phyloP scores from a whole-genome alignment of 2,329 filamentous ascomycete species.

The Exophiala aquamarina region DNA sequence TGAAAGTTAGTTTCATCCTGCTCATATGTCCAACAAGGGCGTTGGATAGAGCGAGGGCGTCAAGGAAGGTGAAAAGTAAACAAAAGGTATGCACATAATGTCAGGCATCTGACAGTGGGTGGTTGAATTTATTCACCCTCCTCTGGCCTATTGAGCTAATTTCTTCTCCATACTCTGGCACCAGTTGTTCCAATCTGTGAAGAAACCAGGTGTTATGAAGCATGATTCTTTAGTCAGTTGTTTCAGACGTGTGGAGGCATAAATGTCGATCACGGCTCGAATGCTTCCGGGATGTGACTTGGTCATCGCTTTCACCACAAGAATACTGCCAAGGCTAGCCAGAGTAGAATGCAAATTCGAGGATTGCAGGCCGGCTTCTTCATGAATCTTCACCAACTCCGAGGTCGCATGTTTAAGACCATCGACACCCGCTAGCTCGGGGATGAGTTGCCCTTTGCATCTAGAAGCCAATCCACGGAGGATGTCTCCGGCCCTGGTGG shows the following conservation, averaged over 20 bases:
- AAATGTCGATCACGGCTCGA: slow-evolving; percentile 61
- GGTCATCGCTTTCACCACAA: slow-evolving; percentile 44
- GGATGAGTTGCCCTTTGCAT: slow-evolving; percentile 51
- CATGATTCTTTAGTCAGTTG: slow-evolving; percentile 60
- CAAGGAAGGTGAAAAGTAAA: no score
- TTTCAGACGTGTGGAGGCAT: slow-evolving; percentile 60
- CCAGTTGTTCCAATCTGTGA: slow-evolving; percentile 75
- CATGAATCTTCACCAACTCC: slow-evolving; percentile 63
- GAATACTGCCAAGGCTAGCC: slow-evolving; percentile 61
- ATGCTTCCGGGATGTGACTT: slow-evolving; percentile 52
- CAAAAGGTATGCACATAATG: no score
- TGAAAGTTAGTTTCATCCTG: no score
- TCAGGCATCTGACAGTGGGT: no score
- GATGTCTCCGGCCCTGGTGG: slow-evolving; percentile 70
- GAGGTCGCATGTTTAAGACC: slow-evolving; percentile 9
- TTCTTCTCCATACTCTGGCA: slow-evolving; percentile 36
- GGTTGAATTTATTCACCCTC: no score
- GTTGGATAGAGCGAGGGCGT: no score
- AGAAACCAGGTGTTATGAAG: slow-evolving; percentile 65
- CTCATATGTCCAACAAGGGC: no score
- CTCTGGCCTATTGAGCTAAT: slow-evolving; percentile 3
- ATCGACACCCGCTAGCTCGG: slow-evolving; percentile 54
- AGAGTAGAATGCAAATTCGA: slow-evolving; percentile 72
- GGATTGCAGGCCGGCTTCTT: slow-evolving; percentile 54
- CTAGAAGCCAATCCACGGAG: slow-evolving; percentile 71